These are phyloP conservation scores for Daldinia caldariorum DNA, from an alignment of 495 filamentous ascomycete genomes.

Conservation along the genomic window DNA sequence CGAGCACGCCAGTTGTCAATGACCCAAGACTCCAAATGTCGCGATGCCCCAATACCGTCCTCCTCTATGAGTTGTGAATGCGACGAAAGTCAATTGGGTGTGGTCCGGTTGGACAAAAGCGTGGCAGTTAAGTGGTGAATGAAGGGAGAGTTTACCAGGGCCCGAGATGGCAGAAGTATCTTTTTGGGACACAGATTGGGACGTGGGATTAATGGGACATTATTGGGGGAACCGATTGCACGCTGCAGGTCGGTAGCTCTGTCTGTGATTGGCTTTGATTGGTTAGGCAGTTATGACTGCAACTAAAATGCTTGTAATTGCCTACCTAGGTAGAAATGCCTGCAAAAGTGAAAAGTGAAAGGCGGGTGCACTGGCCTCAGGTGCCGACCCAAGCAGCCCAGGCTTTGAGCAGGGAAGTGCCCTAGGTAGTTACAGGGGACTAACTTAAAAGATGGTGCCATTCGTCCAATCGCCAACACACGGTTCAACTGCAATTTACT, in stretches of 20 bases:
- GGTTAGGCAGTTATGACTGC: constrained; percentile 17
- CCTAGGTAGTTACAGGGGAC: constrained; percentile 25
- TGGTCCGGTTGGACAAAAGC: constrained; percentile 42
- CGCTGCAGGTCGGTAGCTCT: neutral
- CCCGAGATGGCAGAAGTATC: constrained; percentile 38
- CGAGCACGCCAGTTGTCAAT: constrained; percentile 22
- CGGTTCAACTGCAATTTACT: constrained; percentile 43
- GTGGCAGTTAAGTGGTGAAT: constrained; percentile 36
- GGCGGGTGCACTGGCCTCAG: constrained; percentile 34
- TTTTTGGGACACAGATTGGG: constrained; percentile 19
- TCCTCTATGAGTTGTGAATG: constrained; percentile 34
- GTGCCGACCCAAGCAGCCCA: constrained; percentile 19
- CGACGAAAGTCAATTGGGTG: constrained; percentile 45
- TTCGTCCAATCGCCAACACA: constrained; percentile 36
- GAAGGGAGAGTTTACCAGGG: constrained; percentile 40
- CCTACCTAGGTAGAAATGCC: constrained; percentile 10
- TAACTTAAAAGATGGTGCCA: constrained; percentile 17
- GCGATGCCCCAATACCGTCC: constrained; percentile 27
- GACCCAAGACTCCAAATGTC: constrained; percentile 20
- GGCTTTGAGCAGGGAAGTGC: constrained; percentile 36
- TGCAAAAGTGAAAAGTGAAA: constrained; percentile 19
- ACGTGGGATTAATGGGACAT: neutral
- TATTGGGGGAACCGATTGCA: neutral
- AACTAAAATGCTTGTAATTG: constrained; percentile 6
- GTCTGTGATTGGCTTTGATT: constrained; percentile 10